Conservation (phyloP, 306 rosid genomes). For the Abrus precatorius region DNA sequence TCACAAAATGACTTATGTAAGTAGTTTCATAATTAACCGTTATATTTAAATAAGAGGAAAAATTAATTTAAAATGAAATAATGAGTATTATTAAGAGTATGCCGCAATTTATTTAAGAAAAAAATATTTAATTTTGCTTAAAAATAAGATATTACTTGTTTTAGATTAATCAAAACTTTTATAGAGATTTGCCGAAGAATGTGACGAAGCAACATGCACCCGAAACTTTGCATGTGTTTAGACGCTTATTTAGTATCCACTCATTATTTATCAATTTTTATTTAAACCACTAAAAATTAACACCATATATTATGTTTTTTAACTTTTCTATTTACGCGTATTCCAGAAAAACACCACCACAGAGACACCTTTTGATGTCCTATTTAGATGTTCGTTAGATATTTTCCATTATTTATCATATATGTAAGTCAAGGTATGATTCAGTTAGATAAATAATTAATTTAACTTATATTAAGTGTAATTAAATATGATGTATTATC, state of each 20-base stretch:
- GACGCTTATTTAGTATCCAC: background rate
- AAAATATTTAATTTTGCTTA: background rate
- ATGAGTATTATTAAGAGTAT: background rate
- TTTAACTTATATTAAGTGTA: background rate
- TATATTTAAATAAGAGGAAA: background rate
- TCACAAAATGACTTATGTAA: background rate
- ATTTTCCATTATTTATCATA: too few relatives aligned
- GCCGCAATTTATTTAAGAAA: background rate
- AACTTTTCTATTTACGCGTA: too few relatives aligned
- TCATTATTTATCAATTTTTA: too few relatives aligned
- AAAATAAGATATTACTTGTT: background rate
- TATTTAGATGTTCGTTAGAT: too few relatives aligned
- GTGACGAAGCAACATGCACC: background rate
- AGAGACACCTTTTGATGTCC: too few relatives aligned
- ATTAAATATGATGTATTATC: too few relatives aligned
- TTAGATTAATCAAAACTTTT: background rate
- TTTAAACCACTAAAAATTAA: too few relatives aligned
- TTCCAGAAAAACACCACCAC: too few relatives aligned
- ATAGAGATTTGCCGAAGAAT: background rate
- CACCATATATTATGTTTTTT: too few relatives aligned
- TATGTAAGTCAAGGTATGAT: too few relatives aligned
- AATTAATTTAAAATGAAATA: background rate
- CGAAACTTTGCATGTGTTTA: background rate
- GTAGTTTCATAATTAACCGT: background rate
- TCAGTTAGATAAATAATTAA: background rate